These are phyloP conservation scores for Verticillium nonalfalfae DNA, from an alignment of 2,329 filamentous ascomycete genomes.

Conservation along the genomic window DNA sequence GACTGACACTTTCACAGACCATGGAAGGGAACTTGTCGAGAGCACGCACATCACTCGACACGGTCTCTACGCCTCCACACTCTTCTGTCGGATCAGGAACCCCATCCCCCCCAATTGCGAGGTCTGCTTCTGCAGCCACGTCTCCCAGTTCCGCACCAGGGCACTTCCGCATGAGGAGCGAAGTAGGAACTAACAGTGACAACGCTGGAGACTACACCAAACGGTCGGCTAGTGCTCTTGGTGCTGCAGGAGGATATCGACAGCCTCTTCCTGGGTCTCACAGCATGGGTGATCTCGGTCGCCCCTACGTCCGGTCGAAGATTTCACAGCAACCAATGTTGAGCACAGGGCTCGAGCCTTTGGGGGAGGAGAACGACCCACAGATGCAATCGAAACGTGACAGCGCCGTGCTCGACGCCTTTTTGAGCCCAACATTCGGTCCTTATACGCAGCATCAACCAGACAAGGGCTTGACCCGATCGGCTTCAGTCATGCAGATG, in stretches of 20 bases:
- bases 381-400: slow-evolving; percentile 21
- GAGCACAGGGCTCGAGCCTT: slow-evolving; percentile 41
- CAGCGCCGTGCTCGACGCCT: slow-evolving; percentile 24
- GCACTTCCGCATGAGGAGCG: slow-evolving; percentile 57
- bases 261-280: slow-evolving; percentile 37
- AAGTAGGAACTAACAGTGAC: slow-evolving; percentile 28
- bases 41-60: slow-evolving; percentile 62
- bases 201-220: slow-evolving; percentile 28
- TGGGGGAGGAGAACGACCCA: slow-evolving; percentile 45
- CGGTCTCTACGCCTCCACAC: slow-evolving; percentile 25
- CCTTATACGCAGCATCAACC: slow-evolving; percentile 25
- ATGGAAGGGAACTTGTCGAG: slow-evolving; percentile 90
- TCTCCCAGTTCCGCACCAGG: slow-evolving; percentile 26
- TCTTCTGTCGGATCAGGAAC: slow-evolving; percentile 37
- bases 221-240: slow-evolving; percentile 59
- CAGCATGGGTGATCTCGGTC: slow-evolving; percentile 34
- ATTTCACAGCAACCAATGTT: slow-evolving; percentile 27
- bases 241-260: slow-evolving; percentile 51
- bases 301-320: slow-evolving; percentile 25
- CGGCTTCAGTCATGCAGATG: slow-evolving; percentile 67
- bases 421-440: slow-evolving; percentile 40
- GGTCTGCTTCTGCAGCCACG: slow-evolving; percentile 19
- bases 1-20: slow-evolving; percentile 47
- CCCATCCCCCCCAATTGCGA: slow-evolving; percentile 41
- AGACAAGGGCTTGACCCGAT: slow-evolving; percentile 50